A percentile compares a stretch with the other conserved stretches of the same genome.
Evolutionary conservation across 805 yeast species (phyloP).

Genomic region (Brettanomyces custersianus): DNA sequence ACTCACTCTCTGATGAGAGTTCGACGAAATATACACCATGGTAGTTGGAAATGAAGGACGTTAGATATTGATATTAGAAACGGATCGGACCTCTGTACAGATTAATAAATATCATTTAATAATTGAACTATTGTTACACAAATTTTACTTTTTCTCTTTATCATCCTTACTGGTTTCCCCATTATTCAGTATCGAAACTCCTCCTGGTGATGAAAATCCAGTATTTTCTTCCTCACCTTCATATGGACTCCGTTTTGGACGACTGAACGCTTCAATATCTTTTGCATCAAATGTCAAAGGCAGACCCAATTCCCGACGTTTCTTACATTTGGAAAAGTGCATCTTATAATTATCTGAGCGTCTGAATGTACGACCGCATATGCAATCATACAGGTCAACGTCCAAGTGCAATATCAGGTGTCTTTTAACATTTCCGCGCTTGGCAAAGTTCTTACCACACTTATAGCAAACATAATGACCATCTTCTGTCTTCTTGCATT

Average conservation of each 20-base stretch:
- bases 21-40: too few relatives aligned
- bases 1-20: too few relatives aligned
- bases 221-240: too few relatives aligned
- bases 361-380: conserved; percentile 17
- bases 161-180: too few relatives aligned
- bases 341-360: conserved; percentile 19
- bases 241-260: conserved; percentile 1
- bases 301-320: conserved; percentile 3
- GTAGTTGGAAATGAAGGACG: too few relatives aligned
- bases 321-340: conserved; percentile 14
- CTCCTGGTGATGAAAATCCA: too few relatives aligned
- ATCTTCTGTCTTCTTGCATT: conserved; percentile 12
- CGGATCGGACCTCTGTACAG: too few relatives aligned
- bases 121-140: too few relatives aligned
- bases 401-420: conserved; percentile 19
- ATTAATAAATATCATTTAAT: too few relatives aligned
- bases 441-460: conserved; percentile 16
- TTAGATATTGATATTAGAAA: too few relatives aligned
- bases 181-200: too few relatives aligned
- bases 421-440: conserved; percentile 18
- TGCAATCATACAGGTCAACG: conserved; percentile 16
- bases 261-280: conserved; percentile 3
- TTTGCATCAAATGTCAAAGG: conserved; percentile 2
- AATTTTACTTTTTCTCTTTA: too few relatives aligned
- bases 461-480: conserved; percentile 14